phyloP scores from a whole-genome alignment of 495 filamentous ascomycete species.

The Trichoderma erinaceum region DNA sequence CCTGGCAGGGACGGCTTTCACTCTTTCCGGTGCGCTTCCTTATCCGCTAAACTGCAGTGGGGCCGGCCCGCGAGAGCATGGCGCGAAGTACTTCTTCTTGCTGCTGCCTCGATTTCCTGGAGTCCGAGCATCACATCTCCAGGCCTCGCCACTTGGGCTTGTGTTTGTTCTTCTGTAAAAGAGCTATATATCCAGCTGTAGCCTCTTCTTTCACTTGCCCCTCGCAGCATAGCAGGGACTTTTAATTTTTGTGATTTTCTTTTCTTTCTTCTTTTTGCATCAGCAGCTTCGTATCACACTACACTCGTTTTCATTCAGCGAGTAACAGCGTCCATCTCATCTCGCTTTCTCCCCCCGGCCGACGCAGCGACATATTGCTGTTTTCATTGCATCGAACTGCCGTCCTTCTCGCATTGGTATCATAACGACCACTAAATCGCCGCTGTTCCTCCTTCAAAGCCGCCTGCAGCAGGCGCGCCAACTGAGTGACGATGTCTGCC shows the following conservation, averaged over 20 bases:
- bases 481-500: not conserved
- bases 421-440: not conserved
- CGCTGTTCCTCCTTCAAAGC: not conserved
- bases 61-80: not conserved
- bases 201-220: not conserved
- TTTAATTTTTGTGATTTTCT: not conserved
- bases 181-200: not conserved
- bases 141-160: constrained; percentile 7
- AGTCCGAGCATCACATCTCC: not conserved
- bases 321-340: not conserved
- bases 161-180: not conserved
- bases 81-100: not conserved
- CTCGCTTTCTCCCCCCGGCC: not conserved
- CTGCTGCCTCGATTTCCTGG: not conserved
- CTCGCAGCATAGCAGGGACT: not conserved
- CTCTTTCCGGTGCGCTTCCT: constrained; percentile 3
- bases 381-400: not conserved
- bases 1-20: not conserved
- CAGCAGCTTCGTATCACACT: not conserved
- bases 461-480: not conserved
- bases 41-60: not conserved
- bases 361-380: not conserved
- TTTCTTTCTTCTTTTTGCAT: not conserved
- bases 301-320: not conserved
- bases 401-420: not conserved